Evolutionary conservation across 108 stramenopile genomes (phyloP).

Genomic region (Epithemia pelagica): DNA sequence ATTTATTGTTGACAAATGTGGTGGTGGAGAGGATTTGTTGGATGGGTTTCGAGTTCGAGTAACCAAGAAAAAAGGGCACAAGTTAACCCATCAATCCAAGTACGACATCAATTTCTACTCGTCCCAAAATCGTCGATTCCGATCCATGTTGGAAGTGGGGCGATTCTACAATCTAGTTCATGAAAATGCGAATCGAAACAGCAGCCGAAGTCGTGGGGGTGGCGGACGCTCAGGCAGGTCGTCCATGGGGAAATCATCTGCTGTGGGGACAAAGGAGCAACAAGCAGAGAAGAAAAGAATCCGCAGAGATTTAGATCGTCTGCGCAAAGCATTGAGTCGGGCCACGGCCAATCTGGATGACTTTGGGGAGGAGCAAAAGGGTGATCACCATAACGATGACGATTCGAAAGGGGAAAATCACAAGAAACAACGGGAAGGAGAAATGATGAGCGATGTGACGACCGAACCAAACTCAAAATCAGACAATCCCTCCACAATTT

Average conservation of each 20-base stretch:
- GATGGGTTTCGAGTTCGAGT: constrained; percentile 31
- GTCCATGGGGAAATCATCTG: background rate
- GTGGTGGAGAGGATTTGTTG: constrained; percentile 31
- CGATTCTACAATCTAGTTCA: constrained; percentile 51
- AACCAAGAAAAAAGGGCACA: constrained; percentile 23
- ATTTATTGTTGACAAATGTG: constrained; percentile 54
- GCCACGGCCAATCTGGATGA: constrained; percentile 64
- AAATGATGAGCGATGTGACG: background rate
- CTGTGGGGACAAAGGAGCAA: constrained; percentile 15
- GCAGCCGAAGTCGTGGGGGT: constrained; percentile 20
- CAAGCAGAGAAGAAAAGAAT: constrained; percentile 67
- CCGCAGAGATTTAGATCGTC: constrained; percentile 65
- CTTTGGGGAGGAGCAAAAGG: constrained; percentile 52
- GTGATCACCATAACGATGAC: constrained; percentile 33
- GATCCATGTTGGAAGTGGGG: constrained; percentile 72
- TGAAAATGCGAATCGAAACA: constrained; percentile 13
- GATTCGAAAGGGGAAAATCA: constrained; percentile 15
- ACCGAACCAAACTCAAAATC: background rate
- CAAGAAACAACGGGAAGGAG: too few species aligned
- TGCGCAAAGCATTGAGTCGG: constrained; percentile 47
- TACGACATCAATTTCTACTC: constrained; percentile 69
- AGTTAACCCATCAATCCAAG: constrained; percentile 29
- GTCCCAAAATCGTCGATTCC: constrained; percentile 54
- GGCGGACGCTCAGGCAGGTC: background rate
- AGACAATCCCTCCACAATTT: background rate